Evolutionary conservation across 148 eudicot species (phyloP).

Genomic region (Dianthus caryophyllus): DNA sequence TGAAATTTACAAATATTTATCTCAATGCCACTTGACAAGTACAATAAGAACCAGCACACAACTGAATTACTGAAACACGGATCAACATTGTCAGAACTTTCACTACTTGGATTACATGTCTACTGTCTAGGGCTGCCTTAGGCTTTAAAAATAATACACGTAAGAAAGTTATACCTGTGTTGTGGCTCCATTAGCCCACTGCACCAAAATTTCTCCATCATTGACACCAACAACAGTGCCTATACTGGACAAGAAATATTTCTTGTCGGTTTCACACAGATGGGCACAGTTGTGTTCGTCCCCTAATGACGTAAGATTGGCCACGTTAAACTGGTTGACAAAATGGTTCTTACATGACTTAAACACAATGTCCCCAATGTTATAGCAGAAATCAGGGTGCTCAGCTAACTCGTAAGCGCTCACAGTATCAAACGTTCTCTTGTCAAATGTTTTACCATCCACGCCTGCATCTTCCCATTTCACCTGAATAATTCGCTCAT

Average conservation of each 20-base stretch:
- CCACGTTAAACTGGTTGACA: conserved; percentile 19
- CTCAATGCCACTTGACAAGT: not conserved
- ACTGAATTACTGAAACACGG: not conserved
- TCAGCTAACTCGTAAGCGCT: conserved; percentile 94
- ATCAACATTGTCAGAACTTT: not conserved
- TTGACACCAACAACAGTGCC: conserved; percentile 65
- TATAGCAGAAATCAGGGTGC: conserved; percentile 73
- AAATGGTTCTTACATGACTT: conserved; percentile 30
- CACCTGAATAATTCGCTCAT: conserved; percentile 70
- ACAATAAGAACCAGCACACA: not conserved
- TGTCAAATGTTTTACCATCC: conserved; percentile 20
- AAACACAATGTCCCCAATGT: conserved; percentile 67
- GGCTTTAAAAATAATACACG: conserved; percentile 2
- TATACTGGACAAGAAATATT: conserved; percentile 44
- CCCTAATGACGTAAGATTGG: conserved; percentile 12
- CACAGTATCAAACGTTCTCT: conserved; percentile 47
- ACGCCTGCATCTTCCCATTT: conserved; percentile 40
- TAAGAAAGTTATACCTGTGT: conserved; percentile 44
- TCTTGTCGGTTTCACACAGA: conserved; percentile 20
- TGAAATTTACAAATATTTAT: conserved; percentile 13
- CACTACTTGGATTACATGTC: not conserved
- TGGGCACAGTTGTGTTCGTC: conserved; percentile 11
- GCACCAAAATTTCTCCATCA: conserved; percentile 59
- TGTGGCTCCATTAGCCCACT: conserved; percentile 74
- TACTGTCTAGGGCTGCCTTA: not conserved